phyloP scores from a whole-genome alignment of 2,329 filamentous ascomycete species.

The Diaporthe destruens region DNA sequence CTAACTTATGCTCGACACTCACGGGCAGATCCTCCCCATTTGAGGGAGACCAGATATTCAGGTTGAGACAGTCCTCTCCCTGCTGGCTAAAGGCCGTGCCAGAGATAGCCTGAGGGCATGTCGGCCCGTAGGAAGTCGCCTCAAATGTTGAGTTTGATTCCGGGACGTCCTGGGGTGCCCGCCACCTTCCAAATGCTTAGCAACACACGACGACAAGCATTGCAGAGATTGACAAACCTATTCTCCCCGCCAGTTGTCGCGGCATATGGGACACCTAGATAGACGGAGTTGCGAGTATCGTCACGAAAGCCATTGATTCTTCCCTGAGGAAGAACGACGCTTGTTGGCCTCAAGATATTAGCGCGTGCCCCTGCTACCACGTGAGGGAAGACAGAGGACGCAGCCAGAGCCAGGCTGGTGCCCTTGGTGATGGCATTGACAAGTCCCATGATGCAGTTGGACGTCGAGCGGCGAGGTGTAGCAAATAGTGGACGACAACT shows the following conservation, averaged over 20 bases:
- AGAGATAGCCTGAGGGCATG: slow-evolving; percentile 45
- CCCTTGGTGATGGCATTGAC: not conserved
- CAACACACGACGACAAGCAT: too few relatives aligned
- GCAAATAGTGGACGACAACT: not conserved
- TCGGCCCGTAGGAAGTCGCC: slow-evolving; percentile 47
- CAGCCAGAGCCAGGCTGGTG: not conserved
- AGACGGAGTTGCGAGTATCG: slow-evolving; percentile 47
- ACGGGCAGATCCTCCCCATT: not conserved
- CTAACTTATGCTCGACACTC: not conserved
- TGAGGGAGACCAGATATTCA: slow-evolving; percentile 53
- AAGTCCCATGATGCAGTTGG: not conserved
- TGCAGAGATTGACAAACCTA: slow-evolving; percentile 40
- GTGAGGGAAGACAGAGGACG: not conserved
- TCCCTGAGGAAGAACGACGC: not conserved
- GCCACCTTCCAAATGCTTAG: slow-evolving; percentile 44
- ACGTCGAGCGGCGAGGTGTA: not conserved
- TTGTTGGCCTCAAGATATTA: not conserved
- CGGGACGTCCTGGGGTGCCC: slow-evolving; percentile 47
- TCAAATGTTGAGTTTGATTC: slow-evolving; percentile 43
- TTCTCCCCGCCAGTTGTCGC: slow-evolving; percentile 56
- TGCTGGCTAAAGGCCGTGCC: slow-evolving; percentile 46
- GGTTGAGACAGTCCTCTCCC: slow-evolving; percentile 57
- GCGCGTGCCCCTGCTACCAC: not conserved
- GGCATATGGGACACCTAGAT: slow-evolving; percentile 55
- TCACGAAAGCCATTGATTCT: not conserved